Percentiles rank a stretch among this genome's conserved stretches.
phyloP scores from a whole-genome alignment of 768 basidiomycete species.

The Scleroderma bovista region DNA sequence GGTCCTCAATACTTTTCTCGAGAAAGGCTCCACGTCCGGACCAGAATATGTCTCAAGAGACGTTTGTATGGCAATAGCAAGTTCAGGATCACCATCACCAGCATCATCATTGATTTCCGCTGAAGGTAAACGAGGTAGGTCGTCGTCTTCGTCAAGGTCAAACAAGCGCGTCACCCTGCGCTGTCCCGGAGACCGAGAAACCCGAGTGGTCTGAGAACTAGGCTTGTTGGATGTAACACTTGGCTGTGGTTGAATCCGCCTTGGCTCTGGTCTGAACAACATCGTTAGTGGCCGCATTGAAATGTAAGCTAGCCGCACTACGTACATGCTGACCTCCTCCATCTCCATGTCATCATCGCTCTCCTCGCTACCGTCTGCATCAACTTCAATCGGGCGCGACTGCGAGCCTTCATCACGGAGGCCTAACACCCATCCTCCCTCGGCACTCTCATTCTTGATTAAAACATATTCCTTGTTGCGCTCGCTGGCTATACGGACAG shows the following conservation, averaged over 20 bases:
- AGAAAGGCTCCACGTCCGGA: not conserved
- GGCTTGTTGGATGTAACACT: conserved; percentile 52
- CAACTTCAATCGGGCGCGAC: conserved; percentile 82
- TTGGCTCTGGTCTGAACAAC: conserved; percentile 25
- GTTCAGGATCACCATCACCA: conserved; percentile 48
- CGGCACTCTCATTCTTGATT: conserved; percentile 81
- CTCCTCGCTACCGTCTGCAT: conserved; percentile 47
- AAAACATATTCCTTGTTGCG: conserved; percentile 93
- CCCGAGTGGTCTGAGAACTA: conserved; percentile 42
- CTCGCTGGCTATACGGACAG: conserved; percentile 91
- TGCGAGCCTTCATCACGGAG: conserved; percentile 82
- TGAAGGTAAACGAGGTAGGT: conserved; percentile 13
- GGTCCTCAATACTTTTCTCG: not conserved
- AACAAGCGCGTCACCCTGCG: conserved; percentile 47
- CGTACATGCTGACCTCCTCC: conserved; percentile 78
- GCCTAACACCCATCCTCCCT: conserved; percentile 93
- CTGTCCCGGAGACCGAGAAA: conserved; percentile 26
- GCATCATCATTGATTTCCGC: conserved; percentile 44
- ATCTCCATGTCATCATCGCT: conserved; percentile 58
- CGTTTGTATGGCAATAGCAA: conserved; percentile 57
- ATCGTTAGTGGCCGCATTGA: conserved; percentile 8
- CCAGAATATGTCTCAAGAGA: conserved; percentile 40
- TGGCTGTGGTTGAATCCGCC: conserved; percentile 52
- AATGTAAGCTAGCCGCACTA: not conserved
- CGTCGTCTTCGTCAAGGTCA: conserved; percentile 46